Evolutionary conservation across 2,329 filamentous ascomycete species (phyloP).

Genomic region (Aspergillus ibericus): DNA sequence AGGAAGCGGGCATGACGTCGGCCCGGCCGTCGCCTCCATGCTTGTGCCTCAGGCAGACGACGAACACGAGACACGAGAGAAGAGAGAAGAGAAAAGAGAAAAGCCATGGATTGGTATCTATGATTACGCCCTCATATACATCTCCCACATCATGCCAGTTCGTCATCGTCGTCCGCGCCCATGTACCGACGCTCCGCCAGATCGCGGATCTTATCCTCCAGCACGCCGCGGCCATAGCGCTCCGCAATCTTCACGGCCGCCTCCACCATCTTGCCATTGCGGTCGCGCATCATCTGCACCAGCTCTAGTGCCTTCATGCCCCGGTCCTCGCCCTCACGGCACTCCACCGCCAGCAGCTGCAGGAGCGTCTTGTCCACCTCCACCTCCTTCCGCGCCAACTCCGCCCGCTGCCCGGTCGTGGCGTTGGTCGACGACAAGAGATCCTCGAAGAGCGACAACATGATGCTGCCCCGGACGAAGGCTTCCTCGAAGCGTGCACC

Average conservation of each 20-base stretch:
- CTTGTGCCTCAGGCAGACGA: not conserved
- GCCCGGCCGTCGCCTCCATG: not conserved
- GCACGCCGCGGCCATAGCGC: constrained; percentile 74
- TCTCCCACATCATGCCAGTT: constrained; percentile 38
- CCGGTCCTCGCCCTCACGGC: constrained; percentile 85
- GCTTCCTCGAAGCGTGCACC: constrained; percentile 68
- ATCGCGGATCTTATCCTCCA: constrained; percentile 89
- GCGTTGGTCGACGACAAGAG: constrained; percentile 67
- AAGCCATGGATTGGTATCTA: not conserved
- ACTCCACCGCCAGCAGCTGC: constrained; percentile 86
- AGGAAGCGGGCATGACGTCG: constrained; percentile 10
- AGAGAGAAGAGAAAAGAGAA: no score
- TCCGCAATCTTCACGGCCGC: constrained; percentile 86
- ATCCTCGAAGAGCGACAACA: constrained; percentile 73
- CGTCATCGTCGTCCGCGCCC: constrained; percentile 59
- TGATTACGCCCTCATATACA: not conserved
- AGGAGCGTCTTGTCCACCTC: constrained; percentile 88
- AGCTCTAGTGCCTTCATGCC: constrained; percentile 95
- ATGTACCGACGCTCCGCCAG: constrained; percentile 69
- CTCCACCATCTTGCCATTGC: constrained; percentile 84
- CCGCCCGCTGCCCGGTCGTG: constrained; percentile 63
- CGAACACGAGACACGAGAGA: no score
- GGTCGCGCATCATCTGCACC: constrained; percentile 80
- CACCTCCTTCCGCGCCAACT: constrained; percentile 70
- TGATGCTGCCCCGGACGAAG: constrained; percentile 72